Evolutionary conservation across 2,329 filamentous ascomycete species (phyloP), one percentile per base, ranked within the genome.

Genomic region (Coniochaeta sp.): DNA sequence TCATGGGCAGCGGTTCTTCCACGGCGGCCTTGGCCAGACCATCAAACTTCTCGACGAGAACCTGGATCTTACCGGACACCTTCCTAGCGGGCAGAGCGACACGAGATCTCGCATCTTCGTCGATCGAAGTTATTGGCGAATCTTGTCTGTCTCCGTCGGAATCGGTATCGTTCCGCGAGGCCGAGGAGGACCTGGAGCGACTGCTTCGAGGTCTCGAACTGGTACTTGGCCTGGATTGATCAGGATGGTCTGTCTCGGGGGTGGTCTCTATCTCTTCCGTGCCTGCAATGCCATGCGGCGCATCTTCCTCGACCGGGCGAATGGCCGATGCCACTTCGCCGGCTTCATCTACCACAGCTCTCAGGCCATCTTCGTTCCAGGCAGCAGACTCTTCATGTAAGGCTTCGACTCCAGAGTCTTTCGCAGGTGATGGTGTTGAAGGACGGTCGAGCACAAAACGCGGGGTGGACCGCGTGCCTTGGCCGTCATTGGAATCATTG

Each of bases 21-120:
- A 62, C 68, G 6, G 58, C 59, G 16, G 68, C 62, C 60, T 69
- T 70, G 26, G 70, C 65, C 22, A 82, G 72, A 3, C 75, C 77
- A 61, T 85, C 80, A 56, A 75, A 82, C 71, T 79, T 76, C 24
- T 75, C 75, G 34, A 82, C 81, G 26, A 83, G 69, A 55, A 78
- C 77, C 59, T 80, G 78, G 2, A 83, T 79, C 62, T 79, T 82
- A 5, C 68, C 66, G 8, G 77, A 79, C 0, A 66, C 64, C 58
- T 76, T 73, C 50, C 70, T 67, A 42, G 63, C 64, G 17, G 61
- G 59, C 1, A 63, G 61, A 3, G 62, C 66, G 22, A 68, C 63
- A 1, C 67, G 68, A 22, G 61, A 60, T 16, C 64, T 70, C 1
- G 68, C 65, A 17, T 75, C 76, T 55, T 79, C 77, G 57, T 79